Evolutionary conservation across 2,329 filamentous ascomycete species (phyloP).

Genomic region (Aspergillus felis): DNA sequence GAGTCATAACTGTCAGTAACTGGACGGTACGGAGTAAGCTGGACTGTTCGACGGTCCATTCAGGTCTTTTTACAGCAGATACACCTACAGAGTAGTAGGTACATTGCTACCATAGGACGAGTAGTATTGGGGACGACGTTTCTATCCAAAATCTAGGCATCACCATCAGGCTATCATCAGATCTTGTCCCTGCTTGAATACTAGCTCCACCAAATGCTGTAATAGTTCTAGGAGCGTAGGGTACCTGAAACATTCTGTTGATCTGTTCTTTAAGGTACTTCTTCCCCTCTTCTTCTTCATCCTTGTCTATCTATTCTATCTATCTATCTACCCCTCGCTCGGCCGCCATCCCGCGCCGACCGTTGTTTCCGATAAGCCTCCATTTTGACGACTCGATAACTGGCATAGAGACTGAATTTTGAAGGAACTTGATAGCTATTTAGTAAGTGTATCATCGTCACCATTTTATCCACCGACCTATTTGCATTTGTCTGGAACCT

Average conservation of each 20-base stretch:
- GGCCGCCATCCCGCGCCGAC: conserved; percentile 17
- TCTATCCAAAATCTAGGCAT: neutral
- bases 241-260: neutral
- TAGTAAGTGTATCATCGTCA: conserved; percentile 21
- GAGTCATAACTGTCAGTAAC: neutral
- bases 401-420: neutral
- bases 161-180: neutral
- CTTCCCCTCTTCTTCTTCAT: neutral
- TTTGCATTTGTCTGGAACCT: neutral
- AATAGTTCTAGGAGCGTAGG: neutral
- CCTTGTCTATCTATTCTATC: neutral
- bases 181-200: neutral
- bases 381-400: neutral
- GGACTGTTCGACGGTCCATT: too few relatives aligned
- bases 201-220: neutral
- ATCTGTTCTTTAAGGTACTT: neutral
- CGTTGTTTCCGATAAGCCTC: conserved; percentile 34
- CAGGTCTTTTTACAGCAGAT: too few relatives aligned
- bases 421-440: neutral
- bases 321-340: conserved; percentile 17
- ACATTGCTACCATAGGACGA: too few relatives aligned
- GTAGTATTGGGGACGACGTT: neutral
- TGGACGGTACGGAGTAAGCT: too few relatives aligned
- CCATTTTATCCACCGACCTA: conserved; percentile 9
- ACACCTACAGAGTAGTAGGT: too few relatives aligned